A percentile compares a stretch with the other conserved stretches of the same genome.
Conservation (phyloP, 768 basidiomycete species). For the Amyloporia xantha region DNA sequence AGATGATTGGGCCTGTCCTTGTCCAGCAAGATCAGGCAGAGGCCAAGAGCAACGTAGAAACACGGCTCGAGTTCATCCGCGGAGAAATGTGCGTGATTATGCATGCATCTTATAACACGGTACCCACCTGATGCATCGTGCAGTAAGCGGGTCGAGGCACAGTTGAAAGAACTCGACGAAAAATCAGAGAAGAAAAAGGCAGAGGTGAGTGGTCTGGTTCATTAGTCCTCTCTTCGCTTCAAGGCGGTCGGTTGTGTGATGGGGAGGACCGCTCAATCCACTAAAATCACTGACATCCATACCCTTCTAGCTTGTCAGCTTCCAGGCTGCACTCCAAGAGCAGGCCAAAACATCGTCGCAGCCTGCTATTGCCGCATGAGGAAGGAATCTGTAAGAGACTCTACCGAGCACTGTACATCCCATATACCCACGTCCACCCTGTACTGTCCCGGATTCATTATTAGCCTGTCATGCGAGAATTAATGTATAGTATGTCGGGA, state of each 20-base stretch:
- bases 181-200: conserved; percentile 77
- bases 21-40: conserved; percentile 85
- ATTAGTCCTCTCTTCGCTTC: not conserved
- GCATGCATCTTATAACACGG: not conserved
- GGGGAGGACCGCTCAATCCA: too few relatives aligned
- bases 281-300: too few relatives aligned
- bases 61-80: conserved; percentile 81
- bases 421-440: too few relatives aligned
- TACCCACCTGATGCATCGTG: conserved; percentile 7
- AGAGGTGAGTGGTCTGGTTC: conserved; percentile 46
- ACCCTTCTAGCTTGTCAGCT: conserved; percentile 54
- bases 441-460: too few relatives aligned
- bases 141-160: conserved; percentile 74
- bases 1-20: conserved; percentile 85
- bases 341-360: conserved; percentile 19
- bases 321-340: conserved; percentile 54
- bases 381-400: too few relatives aligned
- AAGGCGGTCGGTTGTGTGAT: not conserved
- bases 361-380: conserved; percentile 4
- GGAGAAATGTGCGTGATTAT: conserved; percentile 70
- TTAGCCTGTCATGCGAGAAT: too few relatives aligned
- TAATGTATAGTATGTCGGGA: too few relatives aligned
- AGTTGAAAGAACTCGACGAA: conserved; percentile 71
- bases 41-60: conserved; percentile 83
- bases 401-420: too few relatives aligned